Conservation (phyloP, 2,329 filamentous ascomycete genomes). For the Sporothrix dimorphospora region DNA sequence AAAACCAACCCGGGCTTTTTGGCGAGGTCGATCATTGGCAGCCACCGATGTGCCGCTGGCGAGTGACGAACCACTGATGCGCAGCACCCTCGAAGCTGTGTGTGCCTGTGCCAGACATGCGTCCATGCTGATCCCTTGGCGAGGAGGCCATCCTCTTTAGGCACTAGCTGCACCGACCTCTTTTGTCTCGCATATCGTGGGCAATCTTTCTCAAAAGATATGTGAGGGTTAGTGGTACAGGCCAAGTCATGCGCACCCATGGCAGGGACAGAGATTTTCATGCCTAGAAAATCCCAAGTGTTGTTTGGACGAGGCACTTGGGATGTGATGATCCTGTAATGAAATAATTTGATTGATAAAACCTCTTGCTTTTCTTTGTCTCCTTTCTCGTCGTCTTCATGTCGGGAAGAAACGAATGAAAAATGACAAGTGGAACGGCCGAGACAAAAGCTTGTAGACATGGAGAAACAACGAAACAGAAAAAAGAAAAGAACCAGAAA, state of each 20-base stretch:
- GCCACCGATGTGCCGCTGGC: neutral
- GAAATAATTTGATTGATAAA: neutral
- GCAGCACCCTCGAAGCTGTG: neutral
- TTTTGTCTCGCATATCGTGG: neutral
- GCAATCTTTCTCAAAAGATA: neutral
- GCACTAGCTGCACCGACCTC: too few relatives aligned
- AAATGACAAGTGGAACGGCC: neutral
- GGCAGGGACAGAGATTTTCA: neutral
- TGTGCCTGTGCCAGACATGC: neutral
- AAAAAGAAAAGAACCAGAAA: neutral
- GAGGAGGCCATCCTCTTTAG: too few relatives aligned
- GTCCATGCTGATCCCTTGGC: neutral
- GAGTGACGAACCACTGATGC: neutral
- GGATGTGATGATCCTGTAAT: neutral
- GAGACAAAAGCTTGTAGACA: neutral
- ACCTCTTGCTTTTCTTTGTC: neutral
- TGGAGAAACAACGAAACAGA: neutral
- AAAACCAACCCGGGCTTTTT: neutral
- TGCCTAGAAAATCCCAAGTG: neutral
- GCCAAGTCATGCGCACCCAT: neutral
- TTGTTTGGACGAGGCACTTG: neutral
- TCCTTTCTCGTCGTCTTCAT: neutral
- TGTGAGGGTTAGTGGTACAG: neutral
- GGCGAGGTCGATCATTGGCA: neutral
- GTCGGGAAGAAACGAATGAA: neutral